Evolutionary conservation across 202 grass and related monocot genomes (phyloP), one percentile per base, ranked within the genome.

Genomic region (Brachypodium distachyon): DNA sequence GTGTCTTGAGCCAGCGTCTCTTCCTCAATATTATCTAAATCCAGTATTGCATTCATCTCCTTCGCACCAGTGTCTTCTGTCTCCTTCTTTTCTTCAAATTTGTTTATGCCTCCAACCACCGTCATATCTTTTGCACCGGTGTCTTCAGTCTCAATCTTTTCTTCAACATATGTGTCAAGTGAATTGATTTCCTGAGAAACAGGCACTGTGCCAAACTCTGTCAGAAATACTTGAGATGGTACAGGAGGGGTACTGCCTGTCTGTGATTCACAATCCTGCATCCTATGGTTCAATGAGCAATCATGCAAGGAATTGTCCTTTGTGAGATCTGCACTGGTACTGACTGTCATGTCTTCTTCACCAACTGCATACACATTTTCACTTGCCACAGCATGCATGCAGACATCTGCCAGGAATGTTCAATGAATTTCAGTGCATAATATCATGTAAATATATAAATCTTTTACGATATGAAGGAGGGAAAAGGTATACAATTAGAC

Each of bases 331-430:
- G 61, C 26, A 28, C 28, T 56, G 38, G 5, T 63, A 31, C 41
- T 31, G 38, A 34, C 46, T 46, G 55, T 17, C 17, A 67, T 19
- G 58, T 55, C 61, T 70, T 84, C 72, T 28, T 60, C 32, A 6
- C 50, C 53, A 78, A 74, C 66, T 40, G 40, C 61, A 61, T 14
- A 26, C 41, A 10, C 23, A 55, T 72, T 78, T 82, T 74, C 81
- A 78, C 49, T 67, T 50, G 50, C 56, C 32, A 61, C 8, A 28
- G 73, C 50, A 59, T 52, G 19, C 23, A 82, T 61, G 40, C 0
- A 0, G 27, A 27, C 55, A 79, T 67, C 90, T 93, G 47, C 65
- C 36, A 81, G 31, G 70, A 77, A 88, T 62, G 19, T 26, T 53
- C n/a, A 64, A 59, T 0, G 34, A 80, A 59, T 54, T 85, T 87